Conservation (phyloP, 164 flowering plant genomes). For the Magnolia sinica region DNA sequence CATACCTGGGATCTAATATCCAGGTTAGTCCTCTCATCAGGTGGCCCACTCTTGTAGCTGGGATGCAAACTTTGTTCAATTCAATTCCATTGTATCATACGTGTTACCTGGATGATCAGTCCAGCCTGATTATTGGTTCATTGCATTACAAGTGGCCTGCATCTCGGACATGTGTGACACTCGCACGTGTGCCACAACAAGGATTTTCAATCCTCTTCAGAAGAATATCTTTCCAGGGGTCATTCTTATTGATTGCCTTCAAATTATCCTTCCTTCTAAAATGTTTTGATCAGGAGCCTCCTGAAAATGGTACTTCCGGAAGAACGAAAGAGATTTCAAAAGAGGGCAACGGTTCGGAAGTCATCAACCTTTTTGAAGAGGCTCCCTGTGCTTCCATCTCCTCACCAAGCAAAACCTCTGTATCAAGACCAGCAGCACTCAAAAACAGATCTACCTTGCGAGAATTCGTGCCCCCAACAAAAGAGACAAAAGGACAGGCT, state of each 20-base stretch:
- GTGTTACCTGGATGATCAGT: not conserved
- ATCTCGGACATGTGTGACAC: not conserved
- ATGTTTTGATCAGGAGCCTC: conserved; percentile 35
- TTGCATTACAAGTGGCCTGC: not conserved
- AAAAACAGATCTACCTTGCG: conserved; percentile 29
- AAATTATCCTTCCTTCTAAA: not conserved
- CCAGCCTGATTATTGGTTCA: not conserved
- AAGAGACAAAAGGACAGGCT: conserved; percentile 26
- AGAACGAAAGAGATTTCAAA: conserved; percentile 30
- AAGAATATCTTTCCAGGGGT: not conserved
- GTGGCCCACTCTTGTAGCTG: not conserved
- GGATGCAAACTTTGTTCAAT: not conserved
- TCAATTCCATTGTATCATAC: not conserved
- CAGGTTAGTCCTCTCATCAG: not conserved
- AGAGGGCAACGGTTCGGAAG: conserved; percentile 43
- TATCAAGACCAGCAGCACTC: conserved; percentile 19
- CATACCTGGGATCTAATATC: not conserved
- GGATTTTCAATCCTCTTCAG: not conserved
- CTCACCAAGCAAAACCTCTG: conserved; percentile 33
- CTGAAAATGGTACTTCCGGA: conserved; percentile 34
- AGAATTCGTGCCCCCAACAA: conserved; percentile 45
- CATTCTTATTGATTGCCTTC: not conserved
- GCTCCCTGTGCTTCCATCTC: conserved; percentile 41
- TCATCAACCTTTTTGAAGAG: conserved; percentile 41
- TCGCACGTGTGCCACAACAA: too few species aligned